These are phyloP conservation scores for Gardenia jasminoides DNA, from an alignment of 257 asterid genomes.

Conservation along the genomic window DNA sequence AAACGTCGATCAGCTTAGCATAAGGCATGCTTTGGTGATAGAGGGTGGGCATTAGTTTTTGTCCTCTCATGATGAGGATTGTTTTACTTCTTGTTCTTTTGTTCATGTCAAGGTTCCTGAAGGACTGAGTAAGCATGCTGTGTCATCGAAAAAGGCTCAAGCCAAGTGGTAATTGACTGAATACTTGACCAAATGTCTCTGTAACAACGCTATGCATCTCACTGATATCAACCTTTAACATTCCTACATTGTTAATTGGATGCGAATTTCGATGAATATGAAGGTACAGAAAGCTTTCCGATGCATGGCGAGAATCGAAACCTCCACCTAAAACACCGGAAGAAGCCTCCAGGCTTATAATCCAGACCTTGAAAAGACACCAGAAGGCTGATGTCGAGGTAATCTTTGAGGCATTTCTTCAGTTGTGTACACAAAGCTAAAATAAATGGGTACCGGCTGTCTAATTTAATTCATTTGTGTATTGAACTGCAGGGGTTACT, in stretches of 20 bases:
- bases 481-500: conserved; percentile 48
- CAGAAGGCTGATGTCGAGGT: conserved; percentile 97
- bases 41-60: not conserved
- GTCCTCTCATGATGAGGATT: not conserved
- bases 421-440: not conserved
- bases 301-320: conserved; percentile 84
- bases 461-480: conserved; percentile 1
- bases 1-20: not conserved
- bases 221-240: not conserved
- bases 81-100: not conserved
- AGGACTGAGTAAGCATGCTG: conserved; percentile 67
- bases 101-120: conserved; percentile 67
- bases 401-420: not conserved
- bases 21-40: not conserved
- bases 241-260: not conserved
- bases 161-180: conserved; percentile 61
- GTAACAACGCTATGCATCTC: not conserved
- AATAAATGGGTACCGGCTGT: not conserved
- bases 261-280: conserved; percentile 13
- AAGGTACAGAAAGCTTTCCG: conserved; percentile 88
- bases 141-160: conserved; percentile 84
- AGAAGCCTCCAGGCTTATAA: conserved; percentile 81
- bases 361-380: conserved; percentile 70
- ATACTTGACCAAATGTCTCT: not conserved
- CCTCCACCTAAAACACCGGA: conserved; percentile 89